Base-by-base conservation (phyloP, 768 basidiomycete genomes). In the Chalciporus pseudorubinellus region DNA sequence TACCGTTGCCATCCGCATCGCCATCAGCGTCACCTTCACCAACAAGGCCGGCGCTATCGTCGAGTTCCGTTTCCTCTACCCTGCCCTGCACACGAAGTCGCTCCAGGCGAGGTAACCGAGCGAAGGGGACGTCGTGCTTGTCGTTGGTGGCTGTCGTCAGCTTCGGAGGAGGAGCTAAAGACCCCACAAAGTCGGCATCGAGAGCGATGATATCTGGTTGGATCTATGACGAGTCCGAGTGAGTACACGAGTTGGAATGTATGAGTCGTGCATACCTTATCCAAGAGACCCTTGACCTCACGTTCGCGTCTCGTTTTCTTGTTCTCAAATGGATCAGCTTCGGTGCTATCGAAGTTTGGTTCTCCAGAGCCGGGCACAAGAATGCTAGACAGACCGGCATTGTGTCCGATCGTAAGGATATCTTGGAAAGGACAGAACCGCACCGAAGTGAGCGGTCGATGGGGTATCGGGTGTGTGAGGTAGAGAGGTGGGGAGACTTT, bases 281-380 rank as follows among this genome's bases (percentile, higher is more conserved):
- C 95, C 53, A 99, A 72, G 12, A 99, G 79, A 39, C 77, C 80
- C 66, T 89, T 86, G 61, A 98, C 92, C 69, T 98, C 97, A 50
- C 90, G 78, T 72, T 98, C 97, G 48, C 90, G 77, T 51, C 93
- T 72, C 19, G 88, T 77, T 55, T 82, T 85, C 67, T 80, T 83
- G 62, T 85, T 81, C 70, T 99, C 95, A 72, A 89, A 98, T 3
- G 95, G 93, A 80, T 99, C 95, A 0, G 92, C 91, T 68, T 98
- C 97, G 13, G 78, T 68, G 51, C 87, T 89, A 63, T 99, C 97
- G 66, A 94, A 95, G 75, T 97, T 94, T 41, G 95, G 83, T 68
- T 98, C 95, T 29, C 95, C 97, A 9, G 85, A 74, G 22, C 95
- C 95, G 0, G 97, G 97, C 0, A 98, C 86, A 48, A 98, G 77